Conservation (phyloP, 2,329 filamentous ascomycete genomes). For the Xylaria sp. region DNA sequence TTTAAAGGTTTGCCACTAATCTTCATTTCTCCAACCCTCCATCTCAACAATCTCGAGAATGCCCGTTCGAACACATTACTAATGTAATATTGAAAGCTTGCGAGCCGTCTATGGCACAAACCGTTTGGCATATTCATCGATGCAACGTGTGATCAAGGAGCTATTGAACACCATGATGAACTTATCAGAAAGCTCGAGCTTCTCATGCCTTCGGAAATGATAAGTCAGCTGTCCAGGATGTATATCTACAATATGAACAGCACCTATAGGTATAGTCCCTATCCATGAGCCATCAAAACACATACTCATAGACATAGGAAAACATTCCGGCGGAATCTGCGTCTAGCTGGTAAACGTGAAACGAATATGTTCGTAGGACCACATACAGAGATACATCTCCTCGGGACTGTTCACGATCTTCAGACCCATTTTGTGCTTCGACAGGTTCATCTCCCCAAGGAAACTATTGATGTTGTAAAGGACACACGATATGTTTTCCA, state of each 20-base stretch:
- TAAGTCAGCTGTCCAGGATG: conserved; percentile 67
- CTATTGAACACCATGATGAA: conserved; percentile 73
- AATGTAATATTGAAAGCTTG: conserved; percentile 61
- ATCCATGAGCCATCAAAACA: not conserved
- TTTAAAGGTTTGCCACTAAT: conserved; percentile 64
- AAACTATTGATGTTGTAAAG: conserved; percentile 75
- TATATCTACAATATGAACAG: conserved; percentile 82
- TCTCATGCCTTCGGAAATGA: conserved; percentile 71
- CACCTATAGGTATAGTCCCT: conserved; percentile 65
- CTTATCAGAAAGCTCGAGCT: conserved; percentile 72
- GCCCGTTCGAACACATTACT: conserved; percentile 27
- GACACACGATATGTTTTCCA: conserved; percentile 75
- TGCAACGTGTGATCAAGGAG: conserved; percentile 76
- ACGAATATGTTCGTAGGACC: conserved; percentile 70
- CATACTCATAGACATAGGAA: conserved; percentile 56
- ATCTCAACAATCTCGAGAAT: not conserved
- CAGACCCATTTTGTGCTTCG: conserved; percentile 74
- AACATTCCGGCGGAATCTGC: conserved; percentile 72
- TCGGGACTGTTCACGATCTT: conserved; percentile 73
- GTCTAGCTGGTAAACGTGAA: conserved; percentile 71
- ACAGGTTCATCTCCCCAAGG: conserved; percentile 74
- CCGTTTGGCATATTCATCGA: conserved; percentile 76
- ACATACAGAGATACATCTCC: conserved; percentile 73
- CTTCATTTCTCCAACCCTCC: not conserved
- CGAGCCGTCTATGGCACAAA: conserved; percentile 75